These are phyloP conservation scores for Fusarium poae DNA, from an alignment of 2,329 filamentous ascomycete genomes.

Conservation along the genomic window DNA sequence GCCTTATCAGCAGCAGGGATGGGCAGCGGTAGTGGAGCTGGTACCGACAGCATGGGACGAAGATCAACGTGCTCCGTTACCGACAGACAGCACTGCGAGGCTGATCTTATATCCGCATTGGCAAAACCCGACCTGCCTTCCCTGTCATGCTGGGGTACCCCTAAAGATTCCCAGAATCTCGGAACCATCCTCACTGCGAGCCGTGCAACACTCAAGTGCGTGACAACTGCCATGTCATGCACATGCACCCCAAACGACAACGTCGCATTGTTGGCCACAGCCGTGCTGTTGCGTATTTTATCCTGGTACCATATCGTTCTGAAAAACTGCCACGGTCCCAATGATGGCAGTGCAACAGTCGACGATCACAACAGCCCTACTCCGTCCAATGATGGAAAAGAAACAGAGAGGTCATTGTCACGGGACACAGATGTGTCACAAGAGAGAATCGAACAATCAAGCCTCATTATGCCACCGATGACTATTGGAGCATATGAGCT, in stretches of 20 bases:
- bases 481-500: conserved; percentile 15
- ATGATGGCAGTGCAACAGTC: neutral
- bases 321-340: neutral
- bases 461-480: conserved; percentile 11
- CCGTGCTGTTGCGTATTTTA: conserved; percentile 7
- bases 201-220: conserved; percentile 5
- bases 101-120: conserved; percentile 5
- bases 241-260: conserved; percentile 8
- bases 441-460: neutral
- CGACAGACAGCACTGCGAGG: conserved; percentile 1
- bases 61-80: neutral
- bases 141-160: conserved; percentile 3
- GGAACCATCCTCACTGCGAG: conserved; percentile 9
- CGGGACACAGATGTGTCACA: neutral
- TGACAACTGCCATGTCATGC: conserved; percentile 1
- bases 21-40: neutral
- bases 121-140: conserved; percentile 8
- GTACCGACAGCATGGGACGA: neutral
- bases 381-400: neutral
- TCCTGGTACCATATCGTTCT: conserved; percentile 15
- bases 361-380: neutral
- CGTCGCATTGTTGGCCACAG: conserved; percentile 4
- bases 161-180: conserved; percentile 7
- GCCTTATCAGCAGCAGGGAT: neutral
- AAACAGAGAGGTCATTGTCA: neutral